Evolutionary conservation across 495 filamentous ascomycete genomes (phyloP), one percentile per base, ranked within the genome.

Genomic region (Aspergillus indologenus): DNA sequence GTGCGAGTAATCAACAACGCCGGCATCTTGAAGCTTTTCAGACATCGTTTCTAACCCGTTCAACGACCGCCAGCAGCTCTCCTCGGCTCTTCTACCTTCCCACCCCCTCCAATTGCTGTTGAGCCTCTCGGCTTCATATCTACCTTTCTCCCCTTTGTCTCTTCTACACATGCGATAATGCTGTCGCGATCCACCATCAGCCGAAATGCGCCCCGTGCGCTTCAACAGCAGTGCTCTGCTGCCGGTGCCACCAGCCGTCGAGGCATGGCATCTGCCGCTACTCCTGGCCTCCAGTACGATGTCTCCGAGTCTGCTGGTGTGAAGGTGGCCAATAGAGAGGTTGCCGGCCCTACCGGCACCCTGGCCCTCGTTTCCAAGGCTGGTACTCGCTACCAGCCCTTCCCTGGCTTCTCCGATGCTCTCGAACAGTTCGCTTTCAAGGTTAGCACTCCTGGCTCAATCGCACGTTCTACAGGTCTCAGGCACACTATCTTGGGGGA

Each of bases 341-440:
- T 91, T 59, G 80, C 85, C 59, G 92, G 91, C 23, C 91, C 91
- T 63, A 96, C 92, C 54, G 91, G 90, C 47, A 91, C 88, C 61
- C 81, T 99, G 63, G 92, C 91, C 40, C 70, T 99, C 63, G 91
- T 98, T 70, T 85, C 91, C 50, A 94, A 93, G 75, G 94, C 90
- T 59, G 94, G 94, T 68, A 91, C 92, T 65, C 82, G 94, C 72
- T 98, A 92, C 78, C 85, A 99, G 81, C 82, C 86, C 46, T 80
- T 87, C 58, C 95, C 94, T 65, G 94, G 95, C 53, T 85, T 96
- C 70, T 85, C 92, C 56, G 89, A 96, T 63, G 92, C 88, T 24
- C 80, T 99, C 62, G 88, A 94, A 77, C 86, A 90, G 69, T 98
- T 90, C 76, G 92, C 94, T 57, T 99, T 96, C 88, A 93, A 94